These are phyloP conservation scores for Castanea sativa DNA, from an alignment of 306 rosid species.

Conservation along the genomic window DNA sequence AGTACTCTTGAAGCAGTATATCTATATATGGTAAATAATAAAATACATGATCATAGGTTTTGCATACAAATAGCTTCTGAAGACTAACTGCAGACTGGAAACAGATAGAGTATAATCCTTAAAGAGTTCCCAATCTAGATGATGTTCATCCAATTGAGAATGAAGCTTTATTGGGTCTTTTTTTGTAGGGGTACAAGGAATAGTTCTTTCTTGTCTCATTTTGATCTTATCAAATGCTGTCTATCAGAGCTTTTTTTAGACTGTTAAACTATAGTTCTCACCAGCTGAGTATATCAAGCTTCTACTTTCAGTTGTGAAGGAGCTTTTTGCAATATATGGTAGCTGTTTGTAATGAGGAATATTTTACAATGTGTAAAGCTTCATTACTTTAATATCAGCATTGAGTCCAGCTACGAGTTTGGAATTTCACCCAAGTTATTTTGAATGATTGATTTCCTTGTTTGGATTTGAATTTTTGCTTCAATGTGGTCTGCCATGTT, in stretches of 20 bases:
- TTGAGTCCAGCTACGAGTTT: too few species aligned
- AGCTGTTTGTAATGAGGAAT: neutral
- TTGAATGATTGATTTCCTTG: neutral
- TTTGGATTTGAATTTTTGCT: neutral
- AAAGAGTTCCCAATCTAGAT: neutral
- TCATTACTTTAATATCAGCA: neutral
- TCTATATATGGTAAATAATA: neutral
- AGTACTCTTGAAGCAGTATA: constrained; percentile 7
- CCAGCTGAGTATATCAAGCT: neutral
- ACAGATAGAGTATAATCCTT: neutral
- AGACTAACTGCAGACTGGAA: constrained; percentile 1
- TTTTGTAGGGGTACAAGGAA: neutral
- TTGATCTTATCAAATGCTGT: neutral
- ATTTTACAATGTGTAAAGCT: neutral
- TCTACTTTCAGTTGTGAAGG: neutral
- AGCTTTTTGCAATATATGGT: neutral
- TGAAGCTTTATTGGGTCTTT: neutral
- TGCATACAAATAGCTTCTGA: constrained; percentile 1
- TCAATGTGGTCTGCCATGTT: too few species aligned
- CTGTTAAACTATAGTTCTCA: neutral
- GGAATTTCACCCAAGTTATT: neutral
- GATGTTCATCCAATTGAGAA: neutral
- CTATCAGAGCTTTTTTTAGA: neutral
- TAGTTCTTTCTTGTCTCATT: neutral
- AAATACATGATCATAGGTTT: neutral